Base-by-base conservation (phyloP, 805 yeast genomes). In the Ogataea methanolica region DNA sequence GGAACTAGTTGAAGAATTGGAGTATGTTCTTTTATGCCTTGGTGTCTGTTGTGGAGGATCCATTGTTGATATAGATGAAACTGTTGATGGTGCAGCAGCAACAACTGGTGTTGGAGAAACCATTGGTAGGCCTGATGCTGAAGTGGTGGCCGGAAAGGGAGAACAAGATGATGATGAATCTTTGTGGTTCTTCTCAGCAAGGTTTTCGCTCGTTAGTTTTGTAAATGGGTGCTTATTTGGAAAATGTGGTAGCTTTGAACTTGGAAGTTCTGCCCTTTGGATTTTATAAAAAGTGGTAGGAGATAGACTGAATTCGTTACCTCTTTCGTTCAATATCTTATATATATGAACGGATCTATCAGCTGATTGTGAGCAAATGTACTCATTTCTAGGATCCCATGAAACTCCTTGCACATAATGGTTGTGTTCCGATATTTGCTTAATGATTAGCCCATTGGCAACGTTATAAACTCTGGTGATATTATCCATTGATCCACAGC, bases 391-490 rank as follows among this genome's bases (percentile, higher is more conserved):
- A 7, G 99, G 99, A 63, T 94, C 99, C 98, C 98, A 94, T 0
- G 85, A 74, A 5, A 94, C 92, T 3, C 99, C 99, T 66, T 94
- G 99, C 3, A 94, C 95, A 57, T 88, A 92, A 64, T 91, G 96
- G 41, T 72, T 71, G 65, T 94, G 98, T 48, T 86, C 88, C 6
- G 79, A 79, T 50, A 83, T 71, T 54, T 80, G 84, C 26, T 72
- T 64, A 0, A 85, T 70, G 54, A 81, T 76, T 31, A 71, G 69
- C 0, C 92, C 94, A 2, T 74, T 74, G 1, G 63, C 58, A 5
- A 77, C 79, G 51, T 76, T 75, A 58, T 82, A 88, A 0, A 92
- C 74, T 41, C 96, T 72, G 11, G 90, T 78, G 7, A 81, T 73
- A 58, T 89, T 88, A 66, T 94, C 98, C 88, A 92, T 89, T 15